These are phyloP conservation scores for Aureobasidium sp. DNA, from an alignment of 2,329 filamentous ascomycete genomes.

Conservation along the genomic window DNA sequence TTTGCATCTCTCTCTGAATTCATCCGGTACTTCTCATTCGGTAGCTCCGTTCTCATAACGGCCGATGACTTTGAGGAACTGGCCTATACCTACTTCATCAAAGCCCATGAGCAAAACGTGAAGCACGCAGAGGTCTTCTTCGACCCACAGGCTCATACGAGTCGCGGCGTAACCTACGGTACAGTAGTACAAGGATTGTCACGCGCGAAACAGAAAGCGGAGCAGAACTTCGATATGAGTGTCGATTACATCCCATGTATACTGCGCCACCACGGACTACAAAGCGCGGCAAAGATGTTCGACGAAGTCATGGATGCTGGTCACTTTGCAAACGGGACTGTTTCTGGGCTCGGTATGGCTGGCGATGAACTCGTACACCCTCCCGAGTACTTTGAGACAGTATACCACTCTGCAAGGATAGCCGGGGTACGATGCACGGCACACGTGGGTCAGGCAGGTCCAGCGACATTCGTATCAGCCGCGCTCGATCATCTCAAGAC, in stretches of 20 bases:
- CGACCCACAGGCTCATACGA: slow-evolving; percentile 14
- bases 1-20: slow-evolving; percentile 3
- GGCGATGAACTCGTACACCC: slow-evolving; percentile 6
- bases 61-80: slow-evolving; percentile 3
- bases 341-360: slow-evolving; percentile 4
- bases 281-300: not conserved
- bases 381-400: slow-evolving; percentile 1
- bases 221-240: slow-evolving; percentile 8
- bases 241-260: slow-evolving; percentile 13
- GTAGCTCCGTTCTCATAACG: not conserved
- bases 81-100: not conserved
- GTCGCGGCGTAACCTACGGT: slow-evolving; percentile 4
- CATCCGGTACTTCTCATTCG: slow-evolving; percentile 2
- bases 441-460: slow-evolving; percentile 5
- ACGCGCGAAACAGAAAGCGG: slow-evolving; percentile 9
- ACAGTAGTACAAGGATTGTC: slow-evolving; percentile 11
- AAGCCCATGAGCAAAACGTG: not conserved
- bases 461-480: not conserved
- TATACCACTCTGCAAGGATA: not conserved
- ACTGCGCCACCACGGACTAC: slow-evolving; percentile 5
- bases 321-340: not conserved
- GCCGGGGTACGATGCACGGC: not conserved
- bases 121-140: slow-evolving; percentile 14
- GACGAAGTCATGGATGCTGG: not conserved
- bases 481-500: not conserved